Base-by-base conservation (phyloP, 208 protist species). In the Trypanosomatidae sp. region DNA sequence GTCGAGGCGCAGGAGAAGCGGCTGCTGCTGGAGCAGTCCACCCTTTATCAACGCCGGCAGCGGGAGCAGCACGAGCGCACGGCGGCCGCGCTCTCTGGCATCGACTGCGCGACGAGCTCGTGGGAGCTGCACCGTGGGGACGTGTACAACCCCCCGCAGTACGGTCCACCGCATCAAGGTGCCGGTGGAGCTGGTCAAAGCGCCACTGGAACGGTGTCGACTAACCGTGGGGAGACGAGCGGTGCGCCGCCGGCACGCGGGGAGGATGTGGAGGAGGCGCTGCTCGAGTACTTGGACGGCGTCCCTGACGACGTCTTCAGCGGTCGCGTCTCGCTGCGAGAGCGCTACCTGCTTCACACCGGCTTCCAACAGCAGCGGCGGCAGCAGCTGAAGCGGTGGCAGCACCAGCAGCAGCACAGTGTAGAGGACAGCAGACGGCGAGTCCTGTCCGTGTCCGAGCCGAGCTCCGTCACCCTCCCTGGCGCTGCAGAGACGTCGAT, bases 261-360 rank as follows among this genome's bases (percentile, higher is more conserved):
- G 15, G 7, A 56, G 1, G 77, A 84, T n/a, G 81, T 85, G 39
- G 88, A 94, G 62, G 88, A 94, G 46, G 53, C 66, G 7, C 79
- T 96, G 30, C 69, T 96, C 39, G 73, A 72, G 1, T 96, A 89
- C 72, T 66, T 96, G 6, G 74, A 76, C 33, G 86, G 87, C 28
- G 69, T 93, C 12, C 81, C 83, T 8, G 44, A 77, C 12, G 89
- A 94, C 17, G 86, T 93, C 52, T 96, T 94, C 74, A 69, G 82
- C 43, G 75, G 73, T 1, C 30, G 49, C 8, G 70, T 89, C 22
- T 91, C 88, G 6, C 77, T 96, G 49, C 89, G 91, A 0, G 84
- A 91, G 55, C 83, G 89, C 28, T 91, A 90, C 72, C 66, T 81
- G 19, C 77, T 90, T 1, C 75, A 91, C 58, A 66, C 72, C 39